Conservation (phyloP, 805 yeast genomes). For the Wickerhamiella kazuoi region DNA sequence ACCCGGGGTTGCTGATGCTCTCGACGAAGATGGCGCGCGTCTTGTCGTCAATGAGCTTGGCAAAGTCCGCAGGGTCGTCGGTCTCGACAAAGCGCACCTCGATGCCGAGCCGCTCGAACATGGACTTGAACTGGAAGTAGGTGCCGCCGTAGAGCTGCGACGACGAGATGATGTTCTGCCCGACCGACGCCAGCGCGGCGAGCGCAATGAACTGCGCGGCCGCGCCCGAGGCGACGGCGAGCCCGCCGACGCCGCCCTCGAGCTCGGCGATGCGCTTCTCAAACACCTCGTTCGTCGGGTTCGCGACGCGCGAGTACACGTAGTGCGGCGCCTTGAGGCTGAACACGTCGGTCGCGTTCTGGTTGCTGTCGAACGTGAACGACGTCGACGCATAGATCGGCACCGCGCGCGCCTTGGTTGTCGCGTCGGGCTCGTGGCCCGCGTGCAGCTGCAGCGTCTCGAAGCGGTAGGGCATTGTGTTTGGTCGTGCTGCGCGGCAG, state of each 20-base stretch:
- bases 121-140: constrained; percentile 83
- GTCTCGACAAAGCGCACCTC: constrained; percentile 74
- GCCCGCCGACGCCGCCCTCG: constrained; percentile 82
- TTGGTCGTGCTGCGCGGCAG: not conserved
- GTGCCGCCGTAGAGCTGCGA: constrained; percentile 90
- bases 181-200: constrained; percentile 65
- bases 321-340: constrained; percentile 71
- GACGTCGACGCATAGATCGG: constrained; percentile 90
- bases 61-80: constrained; percentile 56
- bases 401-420: constrained; percentile 65
- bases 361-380: constrained; percentile 68
- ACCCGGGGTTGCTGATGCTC: constrained; percentile 83
- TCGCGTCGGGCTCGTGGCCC: constrained; percentile 59
- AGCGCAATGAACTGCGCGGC: constrained; percentile 84
- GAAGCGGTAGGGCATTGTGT: constrained; percentile 20
- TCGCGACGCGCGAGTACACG: constrained; percentile 78
- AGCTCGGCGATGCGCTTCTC: constrained; percentile 85
- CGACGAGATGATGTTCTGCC: constrained; percentile 80
- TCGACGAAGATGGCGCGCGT: constrained; percentile 85
- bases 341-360: constrained; percentile 83
- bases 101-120: constrained; percentile 76
- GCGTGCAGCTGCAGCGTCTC: constrained; percentile 92
- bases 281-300: constrained; percentile 83
- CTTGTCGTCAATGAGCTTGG: constrained; percentile 53
- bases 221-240: constrained; percentile 89